Conservation (phyloP, 164 flowering plant genomes). For the Magnolia changhungtana region DNA sequence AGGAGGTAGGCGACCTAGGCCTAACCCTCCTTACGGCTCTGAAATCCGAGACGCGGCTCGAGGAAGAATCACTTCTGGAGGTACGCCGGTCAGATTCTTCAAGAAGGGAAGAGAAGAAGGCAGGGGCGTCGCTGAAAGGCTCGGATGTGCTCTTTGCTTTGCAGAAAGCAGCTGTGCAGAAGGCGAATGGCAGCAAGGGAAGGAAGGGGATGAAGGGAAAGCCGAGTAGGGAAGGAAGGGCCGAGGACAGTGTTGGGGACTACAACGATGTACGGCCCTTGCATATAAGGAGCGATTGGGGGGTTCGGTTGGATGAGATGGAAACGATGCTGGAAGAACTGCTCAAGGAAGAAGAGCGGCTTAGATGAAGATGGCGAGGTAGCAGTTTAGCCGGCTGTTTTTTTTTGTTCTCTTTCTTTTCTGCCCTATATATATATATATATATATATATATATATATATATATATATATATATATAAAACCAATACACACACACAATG, state of each 20-base stretch:
- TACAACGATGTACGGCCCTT: slow-evolving; percentile 5
- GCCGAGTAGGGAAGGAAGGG: background rate
- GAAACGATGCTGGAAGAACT: slow-evolving; percentile 12
- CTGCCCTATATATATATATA: too few relatives aligned
- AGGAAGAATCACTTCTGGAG: background rate
- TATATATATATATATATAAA: too few relatives aligned
- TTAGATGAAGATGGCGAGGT: background rate
- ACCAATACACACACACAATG: too few relatives aligned
- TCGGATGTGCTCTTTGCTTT: slow-evolving; percentile 16
- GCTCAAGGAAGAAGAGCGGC: background rate
- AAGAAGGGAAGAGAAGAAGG: background rate
- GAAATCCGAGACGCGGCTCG: background rate
- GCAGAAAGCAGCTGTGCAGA: slow-evolving; percentile 11
- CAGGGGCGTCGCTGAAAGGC: slow-evolving; percentile 8
- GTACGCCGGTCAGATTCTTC: background rate
- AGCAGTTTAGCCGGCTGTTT: background rate
- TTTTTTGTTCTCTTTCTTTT: too few relatives aligned
- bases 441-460: too few relatives aligned
- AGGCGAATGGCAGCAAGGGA: background rate
- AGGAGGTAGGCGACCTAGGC: slow-evolving; percentile 6
- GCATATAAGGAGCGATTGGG: slow-evolving; percentile 11
- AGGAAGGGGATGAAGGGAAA: background rate
- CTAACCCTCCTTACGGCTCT: slow-evolving; percentile 9
- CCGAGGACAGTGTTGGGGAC: background rate
- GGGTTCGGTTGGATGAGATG: slow-evolving; percentile 15